Conservation (phyloP, 352 stramenopile species). For the Thalassiosira pacifica region DNA sequence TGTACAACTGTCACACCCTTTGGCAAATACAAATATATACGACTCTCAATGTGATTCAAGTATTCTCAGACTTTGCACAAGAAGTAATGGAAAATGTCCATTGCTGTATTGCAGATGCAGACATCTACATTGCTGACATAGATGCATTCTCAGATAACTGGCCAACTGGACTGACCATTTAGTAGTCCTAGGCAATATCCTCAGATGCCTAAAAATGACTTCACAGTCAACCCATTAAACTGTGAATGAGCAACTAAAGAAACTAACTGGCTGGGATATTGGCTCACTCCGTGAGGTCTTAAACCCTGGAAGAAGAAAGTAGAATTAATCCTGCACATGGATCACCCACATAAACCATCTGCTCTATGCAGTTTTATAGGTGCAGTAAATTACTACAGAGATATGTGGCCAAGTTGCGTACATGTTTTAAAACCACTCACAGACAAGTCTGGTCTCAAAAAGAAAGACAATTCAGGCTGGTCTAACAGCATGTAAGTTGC, state of each 20-base stretch:
- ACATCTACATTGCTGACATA: conserved; percentile 47
- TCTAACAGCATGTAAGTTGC: not conserved
- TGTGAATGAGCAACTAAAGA: not conserved
- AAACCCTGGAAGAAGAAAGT: too few species aligned
- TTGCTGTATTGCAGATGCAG: not conserved
- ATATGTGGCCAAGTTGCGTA: conserved; percentile 16
- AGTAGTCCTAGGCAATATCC: not conserved
- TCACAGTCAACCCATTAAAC: not conserved
- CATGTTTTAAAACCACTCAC: conserved; percentile 8
- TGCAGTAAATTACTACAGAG: conserved; percentile 16
- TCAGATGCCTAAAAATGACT: too few species aligned
- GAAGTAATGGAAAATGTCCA: conserved; percentile 25
- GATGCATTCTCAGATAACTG: too few species aligned
- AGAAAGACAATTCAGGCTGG: not conserved
- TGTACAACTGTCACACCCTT: conserved; percentile 27
- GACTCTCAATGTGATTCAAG: conserved; percentile 61
- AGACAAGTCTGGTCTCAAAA: not conserved
- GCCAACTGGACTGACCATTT: not conserved
- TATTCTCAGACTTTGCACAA: conserved; percentile 24
- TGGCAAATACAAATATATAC: conserved; percentile 43
- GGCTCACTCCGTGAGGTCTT: not conserved
- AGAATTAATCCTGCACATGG: too few species aligned
- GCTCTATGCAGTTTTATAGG: too few species aligned
- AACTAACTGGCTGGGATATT: not conserved
- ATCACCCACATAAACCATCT: too few species aligned